Conservation (phyloP, 441 rosid species). For the Arabidopsis hybrid region DNA sequence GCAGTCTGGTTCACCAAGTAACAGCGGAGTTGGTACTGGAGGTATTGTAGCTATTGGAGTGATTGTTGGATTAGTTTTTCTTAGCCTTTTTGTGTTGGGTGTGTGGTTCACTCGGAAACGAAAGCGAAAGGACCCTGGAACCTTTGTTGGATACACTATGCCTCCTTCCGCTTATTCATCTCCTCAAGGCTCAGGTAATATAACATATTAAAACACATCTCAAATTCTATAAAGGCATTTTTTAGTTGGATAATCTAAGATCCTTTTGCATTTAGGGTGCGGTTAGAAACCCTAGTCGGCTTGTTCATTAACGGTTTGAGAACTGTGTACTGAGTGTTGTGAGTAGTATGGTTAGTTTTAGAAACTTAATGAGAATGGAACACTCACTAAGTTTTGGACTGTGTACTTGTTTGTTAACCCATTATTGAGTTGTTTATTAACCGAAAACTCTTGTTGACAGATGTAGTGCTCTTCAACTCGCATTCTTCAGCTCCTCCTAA, state of each 20-base stretch:
- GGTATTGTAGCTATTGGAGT: conserved; percentile 68
- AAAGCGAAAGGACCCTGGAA: conserved; percentile 57
- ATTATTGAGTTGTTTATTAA: conserved; percentile 55
- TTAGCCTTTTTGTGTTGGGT: conserved; percentile 66
- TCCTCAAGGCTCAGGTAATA: conserved; percentile 79
- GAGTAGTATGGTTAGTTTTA: neutral
- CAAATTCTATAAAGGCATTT: neutral
- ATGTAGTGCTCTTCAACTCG: conserved; percentile 43
- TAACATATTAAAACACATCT: conserved; percentile 20
- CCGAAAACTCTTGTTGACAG: conserved; percentile 56
- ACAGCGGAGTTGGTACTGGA: conserved; percentile 54
- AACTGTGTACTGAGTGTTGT: conserved; percentile 9
- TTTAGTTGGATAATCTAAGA: conserved; percentile 11
- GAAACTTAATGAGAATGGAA: neutral
- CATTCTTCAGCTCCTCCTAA: conserved; percentile 47
- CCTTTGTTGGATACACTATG: conserved; percentile 66
- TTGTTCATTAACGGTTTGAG: neutral
- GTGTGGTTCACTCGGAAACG: conserved; percentile 68
- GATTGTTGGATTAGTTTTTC: conserved; percentile 61
- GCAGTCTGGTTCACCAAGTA: conserved; percentile 14
- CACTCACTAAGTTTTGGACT: neutral
- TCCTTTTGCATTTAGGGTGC: neutral
- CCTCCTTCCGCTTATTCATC: conserved; percentile 74
- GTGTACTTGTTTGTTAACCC: too few relatives aligned
- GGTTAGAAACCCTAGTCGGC: neutral